A percentile compares a stretch with the other conserved stretches of the same genome.
Evolutionary conservation across 73 alveolate genomes (phyloP).

Genomic region (Stentor coeruleus): DNA sequence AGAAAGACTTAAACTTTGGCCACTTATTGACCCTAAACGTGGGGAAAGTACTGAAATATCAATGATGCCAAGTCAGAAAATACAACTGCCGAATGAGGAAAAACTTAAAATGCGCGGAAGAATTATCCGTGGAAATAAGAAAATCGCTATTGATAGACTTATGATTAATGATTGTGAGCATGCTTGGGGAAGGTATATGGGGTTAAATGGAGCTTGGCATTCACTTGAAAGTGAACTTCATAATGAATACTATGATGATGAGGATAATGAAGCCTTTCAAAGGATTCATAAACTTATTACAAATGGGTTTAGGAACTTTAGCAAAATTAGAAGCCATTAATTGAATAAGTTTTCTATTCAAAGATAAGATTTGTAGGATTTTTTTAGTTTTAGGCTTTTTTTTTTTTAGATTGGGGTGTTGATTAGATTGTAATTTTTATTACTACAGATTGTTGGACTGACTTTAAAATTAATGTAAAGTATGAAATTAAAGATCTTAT

Average conservation of each 20-base stretch:
- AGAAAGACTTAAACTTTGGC: constrained; percentile 6
- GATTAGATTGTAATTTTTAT: no score
- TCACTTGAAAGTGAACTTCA: not conserved
- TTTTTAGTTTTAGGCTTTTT: no score
- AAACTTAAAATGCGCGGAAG: constrained; percentile 20
- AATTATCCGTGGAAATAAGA: not conserved
- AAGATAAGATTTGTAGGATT: no score
- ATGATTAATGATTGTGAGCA: not conserved
- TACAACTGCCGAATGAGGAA: not conserved
- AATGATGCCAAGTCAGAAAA: not conserved
- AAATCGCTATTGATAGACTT: not conserved
- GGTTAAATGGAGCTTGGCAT: constrained; percentile 4
- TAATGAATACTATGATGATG: constrained; percentile 9
- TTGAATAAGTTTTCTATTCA: no score
- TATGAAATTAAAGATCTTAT: no score
- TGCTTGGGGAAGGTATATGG: constrained; percentile 20
- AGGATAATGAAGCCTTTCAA: constrained; percentile 17
- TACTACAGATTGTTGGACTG: no score
- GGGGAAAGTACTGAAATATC: not conserved
- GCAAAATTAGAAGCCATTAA: not conserved
- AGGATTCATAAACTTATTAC: not conserved
- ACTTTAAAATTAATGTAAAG: no score
- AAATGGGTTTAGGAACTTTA: not conserved
- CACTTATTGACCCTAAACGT: not conserved
- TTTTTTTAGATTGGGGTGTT: no score